Conservation (phyloP, 2,329 filamentous ascomycete species). For the Aspergillus sp. region DNA sequence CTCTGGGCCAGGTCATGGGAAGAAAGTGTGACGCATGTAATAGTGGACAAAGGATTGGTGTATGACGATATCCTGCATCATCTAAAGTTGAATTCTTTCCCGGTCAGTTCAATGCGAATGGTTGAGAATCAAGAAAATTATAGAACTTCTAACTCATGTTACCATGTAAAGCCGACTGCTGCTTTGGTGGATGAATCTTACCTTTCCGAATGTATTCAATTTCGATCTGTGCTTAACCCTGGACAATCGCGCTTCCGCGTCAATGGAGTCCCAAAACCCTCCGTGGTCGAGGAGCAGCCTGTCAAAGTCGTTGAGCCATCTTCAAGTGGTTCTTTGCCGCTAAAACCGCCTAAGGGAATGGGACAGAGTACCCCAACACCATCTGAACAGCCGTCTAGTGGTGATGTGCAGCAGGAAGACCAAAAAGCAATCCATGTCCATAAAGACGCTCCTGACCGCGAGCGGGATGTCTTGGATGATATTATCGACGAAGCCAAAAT, state of each 20-base stretch:
- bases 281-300: slow-evolving; percentile 7
- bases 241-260: slow-evolving; percentile 45
- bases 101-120: slow-evolving; percentile 32
- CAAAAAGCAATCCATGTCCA: background rate
- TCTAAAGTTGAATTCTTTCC: slow-evolving; percentile 43
- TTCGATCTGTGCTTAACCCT: slow-evolving; percentile 51
- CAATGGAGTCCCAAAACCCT: slow-evolving; percentile 12
- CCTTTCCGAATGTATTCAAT: slow-evolving; percentile 59
- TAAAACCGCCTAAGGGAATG: slow-evolving; percentile 21
- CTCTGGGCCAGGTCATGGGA: slow-evolving; percentile 55
- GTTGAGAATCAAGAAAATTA: background rate
- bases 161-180: slow-evolving; percentile 17
- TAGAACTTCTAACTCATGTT: slow-evolving; percentile 8
- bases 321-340: slow-evolving; percentile 13
- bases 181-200: slow-evolving; percentile 62
- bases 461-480: slow-evolving; percentile 52
- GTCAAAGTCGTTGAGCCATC: slow-evolving; percentile 3
- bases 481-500: slow-evolving; percentile 57
- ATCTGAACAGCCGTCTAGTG: slow-evolving; percentile 8
- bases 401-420: slow-evolving; percentile 1
- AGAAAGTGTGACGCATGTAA: slow-evolving; percentile 60
- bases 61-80: slow-evolving; percentile 56
- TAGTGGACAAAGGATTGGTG: slow-evolving; percentile 62
- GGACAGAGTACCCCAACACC: slow-evolving; percentile 9
- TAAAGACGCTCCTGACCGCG: slow-evolving; percentile 6